These are phyloP conservation scores for Miscanthus sacchariflorus DNA, from an alignment of 202 grass and related monocot species.

Conservation along the genomic window DNA sequence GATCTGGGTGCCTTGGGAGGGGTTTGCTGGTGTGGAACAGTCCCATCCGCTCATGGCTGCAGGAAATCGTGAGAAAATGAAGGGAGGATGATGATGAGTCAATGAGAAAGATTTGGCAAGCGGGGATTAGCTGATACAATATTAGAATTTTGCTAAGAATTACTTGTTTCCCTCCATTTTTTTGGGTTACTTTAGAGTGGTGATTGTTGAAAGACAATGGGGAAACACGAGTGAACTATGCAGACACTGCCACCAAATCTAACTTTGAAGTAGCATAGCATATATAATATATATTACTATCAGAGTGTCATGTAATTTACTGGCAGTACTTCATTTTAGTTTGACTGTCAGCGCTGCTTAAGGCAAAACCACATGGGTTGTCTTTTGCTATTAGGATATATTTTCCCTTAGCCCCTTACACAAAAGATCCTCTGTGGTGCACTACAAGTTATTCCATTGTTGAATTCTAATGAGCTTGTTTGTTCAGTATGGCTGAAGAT, in stretches of 20 bases:
- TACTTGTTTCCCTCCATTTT: neutral
- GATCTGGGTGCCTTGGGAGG: neutral
- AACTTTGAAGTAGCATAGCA: neutral
- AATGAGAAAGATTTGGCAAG: neutral
- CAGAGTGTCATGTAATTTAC: neutral
- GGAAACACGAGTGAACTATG: neutral
- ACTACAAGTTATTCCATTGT: neutral
- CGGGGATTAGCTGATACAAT: neutral
- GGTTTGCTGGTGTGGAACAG: neutral
- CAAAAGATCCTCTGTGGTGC: neutral
- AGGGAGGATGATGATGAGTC: neutral
- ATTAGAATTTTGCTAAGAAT: neutral
- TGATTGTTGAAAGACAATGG: neutral
- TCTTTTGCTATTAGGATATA: slow-evolving; percentile 18
- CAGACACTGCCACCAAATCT: neutral
- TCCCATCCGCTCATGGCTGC: neutral
- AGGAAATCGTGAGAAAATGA: neutral
- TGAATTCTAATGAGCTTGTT: slow-evolving; percentile 45
- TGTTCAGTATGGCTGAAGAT: slow-evolving; percentile 95
- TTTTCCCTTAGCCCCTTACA: neutral
- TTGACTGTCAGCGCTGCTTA: neutral
- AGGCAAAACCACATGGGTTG: neutral
- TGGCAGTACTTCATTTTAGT: neutral
- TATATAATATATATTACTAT: neutral
- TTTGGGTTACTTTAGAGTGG: neutral